Conservation (phyloP, 164 flowering plant genomes). For the Berberis vulgaris region DNA sequence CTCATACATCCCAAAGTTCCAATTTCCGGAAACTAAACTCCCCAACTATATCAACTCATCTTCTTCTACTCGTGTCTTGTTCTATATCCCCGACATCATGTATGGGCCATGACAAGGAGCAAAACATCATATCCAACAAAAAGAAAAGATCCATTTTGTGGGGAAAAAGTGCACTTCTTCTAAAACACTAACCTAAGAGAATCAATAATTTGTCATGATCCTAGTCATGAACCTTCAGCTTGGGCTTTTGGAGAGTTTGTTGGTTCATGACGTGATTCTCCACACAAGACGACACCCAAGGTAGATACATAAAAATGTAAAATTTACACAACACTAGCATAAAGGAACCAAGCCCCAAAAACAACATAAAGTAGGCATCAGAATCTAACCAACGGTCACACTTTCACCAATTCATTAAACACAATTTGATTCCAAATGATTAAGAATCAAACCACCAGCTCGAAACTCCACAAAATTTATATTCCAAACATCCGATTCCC, state of each 20-base stretch:
- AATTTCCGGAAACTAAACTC: too few species aligned
- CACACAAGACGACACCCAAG: constrained; percentile 18
- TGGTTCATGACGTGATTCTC: neutral
- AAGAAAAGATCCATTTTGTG: neutral
- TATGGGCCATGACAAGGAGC: too few species aligned
- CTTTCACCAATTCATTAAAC: constrained; percentile 2
- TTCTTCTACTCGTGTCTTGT: too few species aligned
- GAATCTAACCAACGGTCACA: constrained; percentile 33
- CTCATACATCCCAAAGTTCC: too few species aligned
- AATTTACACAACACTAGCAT: constrained; percentile 15
- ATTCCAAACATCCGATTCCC: too few species aligned
- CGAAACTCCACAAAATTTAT: neutral
- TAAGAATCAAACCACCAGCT: neutral
- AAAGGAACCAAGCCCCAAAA: constrained; percentile 17
- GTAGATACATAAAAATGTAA: constrained; percentile 7
- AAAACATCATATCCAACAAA: neutral
- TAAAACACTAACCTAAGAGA: constrained; percentile 10
- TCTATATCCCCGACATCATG: too few species aligned
- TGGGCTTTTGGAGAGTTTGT: too few species aligned
- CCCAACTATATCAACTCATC: too few species aligned
- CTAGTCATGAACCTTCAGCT: too few species aligned
- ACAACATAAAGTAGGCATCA: constrained; percentile 37
- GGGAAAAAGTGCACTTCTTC: constrained; percentile 3
- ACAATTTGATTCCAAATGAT: neutral
- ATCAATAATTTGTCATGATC: neutral